phyloP scores from a whole-genome alignment of 495 filamentous ascomycete genomes.

The Arthonia radiata region DNA sequence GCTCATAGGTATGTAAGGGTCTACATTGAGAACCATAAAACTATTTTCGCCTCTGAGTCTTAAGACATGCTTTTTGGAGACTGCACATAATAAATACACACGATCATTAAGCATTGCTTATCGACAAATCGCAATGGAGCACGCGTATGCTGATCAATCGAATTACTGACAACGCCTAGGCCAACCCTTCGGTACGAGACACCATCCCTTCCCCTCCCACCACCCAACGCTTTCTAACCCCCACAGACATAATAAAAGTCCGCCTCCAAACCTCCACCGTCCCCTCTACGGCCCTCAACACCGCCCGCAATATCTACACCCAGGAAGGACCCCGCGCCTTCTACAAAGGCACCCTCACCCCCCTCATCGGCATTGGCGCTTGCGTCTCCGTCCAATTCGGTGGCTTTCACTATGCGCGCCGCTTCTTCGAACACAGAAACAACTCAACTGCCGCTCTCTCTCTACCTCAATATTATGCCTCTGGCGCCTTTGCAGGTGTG shows the following conservation, averaged over 20 bases:
- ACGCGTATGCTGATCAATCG: too few species aligned
- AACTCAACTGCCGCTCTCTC: conserved; percentile 28
- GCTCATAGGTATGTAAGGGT: conserved; percentile 69
- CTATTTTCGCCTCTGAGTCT: too few species aligned
- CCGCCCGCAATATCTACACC: conserved; percentile 58
- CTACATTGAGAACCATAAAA: too few species aligned
- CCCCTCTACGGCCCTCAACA: conserved; percentile 56
- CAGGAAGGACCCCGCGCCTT: conserved; percentile 78
- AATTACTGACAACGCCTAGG: too few species aligned
- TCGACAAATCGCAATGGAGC: too few species aligned
- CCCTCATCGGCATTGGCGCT: conserved; percentile 83
- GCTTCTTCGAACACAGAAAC: conserved; percentile 57
- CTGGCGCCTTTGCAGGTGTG: conserved; percentile 79
- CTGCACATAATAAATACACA: too few species aligned
- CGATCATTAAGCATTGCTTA: too few species aligned
- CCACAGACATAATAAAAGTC: conserved; percentile 84
- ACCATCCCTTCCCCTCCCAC: not conserved
- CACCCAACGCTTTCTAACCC: not conserved
- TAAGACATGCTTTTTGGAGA: too few species aligned
- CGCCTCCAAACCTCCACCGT: conserved; percentile 70
- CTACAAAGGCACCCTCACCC: conserved; percentile 97
- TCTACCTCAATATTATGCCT: conserved; percentile 69
- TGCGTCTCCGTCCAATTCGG: conserved; percentile 97
- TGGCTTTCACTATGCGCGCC: conserved; percentile 78
- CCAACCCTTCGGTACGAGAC: conserved; percentile 55